Conservation (phyloP, 2,329 filamentous ascomycete species). For the Paraphoma sp. region DNA sequence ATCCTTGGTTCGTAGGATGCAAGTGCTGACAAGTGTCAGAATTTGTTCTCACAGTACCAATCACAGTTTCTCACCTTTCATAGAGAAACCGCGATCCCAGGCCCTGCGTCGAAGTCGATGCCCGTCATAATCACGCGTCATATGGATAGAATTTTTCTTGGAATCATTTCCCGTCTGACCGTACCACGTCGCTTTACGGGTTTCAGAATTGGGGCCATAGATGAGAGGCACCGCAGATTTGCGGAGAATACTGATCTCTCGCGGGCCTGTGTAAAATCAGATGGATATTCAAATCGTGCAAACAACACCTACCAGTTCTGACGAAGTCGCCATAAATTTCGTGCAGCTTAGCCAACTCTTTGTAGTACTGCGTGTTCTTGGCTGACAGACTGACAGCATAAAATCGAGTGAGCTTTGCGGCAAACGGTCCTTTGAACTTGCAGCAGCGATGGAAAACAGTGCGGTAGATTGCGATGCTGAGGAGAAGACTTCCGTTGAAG, state of each 20-base stretch:
- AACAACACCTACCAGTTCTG: slow-evolving; percentile 33
- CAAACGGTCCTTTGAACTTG: slow-evolving; percentile 31
- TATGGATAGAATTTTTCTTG: slow-evolving; percentile 26
- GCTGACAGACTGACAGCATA: slow-evolving; percentile 34
- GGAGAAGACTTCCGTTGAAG: slow-evolving; percentile 21
- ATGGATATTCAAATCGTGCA: not conserved
- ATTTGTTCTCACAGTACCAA: not conserved
- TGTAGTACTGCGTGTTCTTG: slow-evolving; percentile 36
- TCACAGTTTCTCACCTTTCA: slow-evolving; percentile 21
- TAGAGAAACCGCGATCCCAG: slow-evolving; percentile 36
- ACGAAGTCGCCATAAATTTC: slow-evolving; percentile 44
- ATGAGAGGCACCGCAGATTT: slow-evolving; percentile 27
- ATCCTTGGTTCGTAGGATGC: slow-evolving; percentile 32
- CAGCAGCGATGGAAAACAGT: slow-evolving; percentile 32
- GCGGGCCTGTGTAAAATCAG: slow-evolving; percentile 16
- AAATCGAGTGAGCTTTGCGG: slow-evolving; percentile 33
- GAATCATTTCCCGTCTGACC: slow-evolving; percentile 27
- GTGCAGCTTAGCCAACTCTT: slow-evolving; percentile 37
- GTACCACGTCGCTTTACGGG: slow-evolving; percentile 36
- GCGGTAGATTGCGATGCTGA: slow-evolving; percentile 34
- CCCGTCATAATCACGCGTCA: slow-evolving; percentile 28
- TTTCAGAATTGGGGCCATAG: slow-evolving; percentile 30
- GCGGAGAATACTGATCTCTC: slow-evolving; percentile 30
- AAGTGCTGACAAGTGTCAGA: slow-evolving; percentile 15
- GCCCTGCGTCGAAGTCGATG: slow-evolving; percentile 30